phyloP scores from a whole-genome alignment of 2,329 filamentous ascomycete genomes.

The Ambrosiella cleistominuta region DNA sequence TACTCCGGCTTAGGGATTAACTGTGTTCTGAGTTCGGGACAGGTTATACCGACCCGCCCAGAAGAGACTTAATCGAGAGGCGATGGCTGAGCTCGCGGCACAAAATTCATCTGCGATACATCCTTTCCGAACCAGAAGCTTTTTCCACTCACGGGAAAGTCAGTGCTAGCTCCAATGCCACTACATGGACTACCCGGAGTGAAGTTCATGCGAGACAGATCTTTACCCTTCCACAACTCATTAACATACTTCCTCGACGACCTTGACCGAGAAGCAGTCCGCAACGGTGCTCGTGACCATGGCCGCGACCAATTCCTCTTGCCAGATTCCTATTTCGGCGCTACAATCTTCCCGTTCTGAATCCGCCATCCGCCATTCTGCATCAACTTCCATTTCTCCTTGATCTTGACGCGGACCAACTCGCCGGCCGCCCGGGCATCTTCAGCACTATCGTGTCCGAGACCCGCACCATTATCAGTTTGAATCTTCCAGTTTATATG shows the following conservation, averaged over 20 bases:
- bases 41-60: no score
- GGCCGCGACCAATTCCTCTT: neutral
- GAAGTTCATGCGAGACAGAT: no score
- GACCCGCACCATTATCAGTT: conserved; percentile 32
- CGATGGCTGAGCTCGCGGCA: neutral
- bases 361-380: conserved; percentile 50
- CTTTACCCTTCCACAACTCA: no score
- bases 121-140: neutral
- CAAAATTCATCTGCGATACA: neutral
- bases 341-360: conserved; percentile 29
- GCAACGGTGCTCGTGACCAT: no score
- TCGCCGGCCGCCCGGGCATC: conserved; percentile 83
- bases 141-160: neutral
- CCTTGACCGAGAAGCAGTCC: no score
- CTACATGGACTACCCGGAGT: no score
- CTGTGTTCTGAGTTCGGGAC: no score
- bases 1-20: no score
- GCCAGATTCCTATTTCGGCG: conserved; percentile 18
- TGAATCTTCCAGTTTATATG: conserved; percentile 66
- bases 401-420: conserved; percentile 55
- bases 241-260: no score
- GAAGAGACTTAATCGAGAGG: no score
- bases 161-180: no score
- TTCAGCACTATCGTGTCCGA: conserved; percentile 70
- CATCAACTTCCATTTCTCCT: conserved; percentile 51